phyloP scores from a whole-genome alignment of 139 green algal genomes.

The Coelastrella sp. region DNA sequence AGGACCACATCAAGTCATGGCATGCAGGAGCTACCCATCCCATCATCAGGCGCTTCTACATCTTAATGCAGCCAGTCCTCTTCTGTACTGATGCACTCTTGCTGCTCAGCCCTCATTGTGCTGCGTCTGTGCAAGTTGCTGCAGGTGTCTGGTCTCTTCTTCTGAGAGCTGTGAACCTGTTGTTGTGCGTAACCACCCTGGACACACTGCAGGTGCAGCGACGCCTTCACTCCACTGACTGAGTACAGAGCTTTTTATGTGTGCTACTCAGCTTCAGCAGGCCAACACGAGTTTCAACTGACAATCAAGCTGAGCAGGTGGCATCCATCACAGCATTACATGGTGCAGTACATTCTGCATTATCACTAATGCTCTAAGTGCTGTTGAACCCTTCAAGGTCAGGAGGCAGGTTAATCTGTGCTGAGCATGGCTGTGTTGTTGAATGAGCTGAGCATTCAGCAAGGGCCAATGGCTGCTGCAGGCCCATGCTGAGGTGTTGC shows the following conservation, averaged over 20 bases:
- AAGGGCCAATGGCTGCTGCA: background rate
- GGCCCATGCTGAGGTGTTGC: constrained; percentile 17
- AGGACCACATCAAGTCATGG: no score
- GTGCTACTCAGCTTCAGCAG: background rate
- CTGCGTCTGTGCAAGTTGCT: background rate
- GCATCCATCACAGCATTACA: background rate
- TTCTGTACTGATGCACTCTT: no score
- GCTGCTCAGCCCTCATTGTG: no score
- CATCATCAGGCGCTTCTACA: no score
- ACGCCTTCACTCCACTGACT: background rate
- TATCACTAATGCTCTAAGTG: background rate
- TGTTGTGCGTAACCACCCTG: background rate
- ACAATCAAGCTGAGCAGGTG: background rate
- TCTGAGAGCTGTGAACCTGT: background rate
- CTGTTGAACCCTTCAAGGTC: background rate
- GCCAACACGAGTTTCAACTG: no score
- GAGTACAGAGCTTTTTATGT: background rate
- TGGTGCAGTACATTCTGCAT: no score
- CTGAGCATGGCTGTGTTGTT: background rate
- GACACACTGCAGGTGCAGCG: background rate
- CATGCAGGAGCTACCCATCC: no score
- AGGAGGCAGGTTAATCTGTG: background rate
- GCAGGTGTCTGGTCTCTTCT: background rate
- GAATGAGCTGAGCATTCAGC: no score
- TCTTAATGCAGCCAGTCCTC: no score